Conservation (phyloP, 495 filamentous ascomycete species). For the Neurospora sp. region DNA sequence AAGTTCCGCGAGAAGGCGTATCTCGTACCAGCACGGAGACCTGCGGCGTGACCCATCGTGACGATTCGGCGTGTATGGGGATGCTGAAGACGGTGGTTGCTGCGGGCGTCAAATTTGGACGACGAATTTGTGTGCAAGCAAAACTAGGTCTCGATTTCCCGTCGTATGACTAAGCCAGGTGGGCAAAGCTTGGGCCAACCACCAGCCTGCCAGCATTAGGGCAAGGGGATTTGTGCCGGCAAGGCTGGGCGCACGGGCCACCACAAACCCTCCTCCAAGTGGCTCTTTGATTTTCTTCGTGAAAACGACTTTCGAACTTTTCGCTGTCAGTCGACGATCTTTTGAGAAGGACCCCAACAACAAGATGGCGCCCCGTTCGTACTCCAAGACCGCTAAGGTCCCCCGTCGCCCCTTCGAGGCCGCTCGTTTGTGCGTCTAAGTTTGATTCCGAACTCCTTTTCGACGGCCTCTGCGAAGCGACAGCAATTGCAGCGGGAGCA, state of each 20-base stretch:
- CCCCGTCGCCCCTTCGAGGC: constrained; percentile 85
- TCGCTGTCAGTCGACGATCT: constrained; percentile 18
- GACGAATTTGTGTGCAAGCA: constrained; percentile 23
- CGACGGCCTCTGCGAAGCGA: constrained; percentile 39
- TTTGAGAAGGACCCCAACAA: constrained; percentile 29
- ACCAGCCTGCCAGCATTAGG: constrained; percentile 16
- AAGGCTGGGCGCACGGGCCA: constrained; percentile 18
- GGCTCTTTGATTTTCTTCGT: constrained; percentile 5
- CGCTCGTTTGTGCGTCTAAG: constrained; percentile 74
- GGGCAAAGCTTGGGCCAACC: not conserved
- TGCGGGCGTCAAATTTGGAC: constrained; percentile 21
- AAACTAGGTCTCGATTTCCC: constrained; percentile 20
- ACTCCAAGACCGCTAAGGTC: constrained; percentile 99
- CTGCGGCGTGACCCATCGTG: constrained; percentile 90
- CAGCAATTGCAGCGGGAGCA: constrained; percentile 22
- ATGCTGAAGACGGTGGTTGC: constrained; percentile 27
- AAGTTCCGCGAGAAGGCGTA: constrained; percentile 91
- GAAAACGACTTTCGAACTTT: constrained; percentile 21
- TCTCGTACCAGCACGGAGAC: constrained; percentile 90
- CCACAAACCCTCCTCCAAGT: constrained; percentile 28
- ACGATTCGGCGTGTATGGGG: constrained; percentile 28
- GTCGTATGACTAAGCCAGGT: constrained; percentile 24
- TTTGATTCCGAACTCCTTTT: constrained; percentile 16
- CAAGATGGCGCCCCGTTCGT: constrained; percentile 49
- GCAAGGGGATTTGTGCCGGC: constrained; percentile 10